Conservation (phyloP, 2,329 filamentous ascomycete species). For the Scytalidium lignicola region DNA sequence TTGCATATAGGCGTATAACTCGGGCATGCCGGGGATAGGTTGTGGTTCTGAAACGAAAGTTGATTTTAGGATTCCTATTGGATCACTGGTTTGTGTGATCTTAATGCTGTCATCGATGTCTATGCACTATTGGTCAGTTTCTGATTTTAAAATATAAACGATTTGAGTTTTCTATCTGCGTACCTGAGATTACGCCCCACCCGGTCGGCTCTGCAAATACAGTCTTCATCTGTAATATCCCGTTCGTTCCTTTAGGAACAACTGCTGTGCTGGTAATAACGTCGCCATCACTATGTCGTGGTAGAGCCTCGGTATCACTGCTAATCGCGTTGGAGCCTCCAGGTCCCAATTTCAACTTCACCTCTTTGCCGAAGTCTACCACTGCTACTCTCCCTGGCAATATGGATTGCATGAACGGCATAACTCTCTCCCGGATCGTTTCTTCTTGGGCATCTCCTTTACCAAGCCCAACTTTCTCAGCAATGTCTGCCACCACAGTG, state of each 20-base stretch:
- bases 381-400: constrained; percentile 64
- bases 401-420: constrained; percentile 74
- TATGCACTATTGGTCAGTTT: constrained; percentile 26
- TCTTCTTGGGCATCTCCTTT: constrained; percentile 49
- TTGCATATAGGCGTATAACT: constrained; percentile 68
- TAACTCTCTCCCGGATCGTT: constrained; percentile 62
- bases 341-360: constrained; percentile 56
- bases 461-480: constrained; percentile 61
- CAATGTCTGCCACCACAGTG: constrained; percentile 64
- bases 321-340: constrained; percentile 69
- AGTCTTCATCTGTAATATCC: constrained; percentile 61
- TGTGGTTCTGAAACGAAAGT: constrained; percentile 76
- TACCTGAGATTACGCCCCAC: constrained; percentile 77
- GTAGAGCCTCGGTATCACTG: constrained; percentile 53
- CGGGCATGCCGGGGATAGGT: constrained; percentile 75
- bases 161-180: constrained; percentile 8
- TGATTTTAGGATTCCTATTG: constrained; percentile 72
- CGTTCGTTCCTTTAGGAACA: constrained; percentile 47
- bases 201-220: constrained; percentile 71
- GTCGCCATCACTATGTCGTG: constrained; percentile 40
- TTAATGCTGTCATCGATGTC: constrained; percentile 98
- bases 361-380: constrained; percentile 48
- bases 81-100: constrained; percentile 74
- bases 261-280: constrained; percentile 41
- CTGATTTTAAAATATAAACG: not conserved